Evolutionary conservation across 1,139 yeast species (phyloP), one percentile per base, ranked within the genome.

Genomic region (Kluyveromyces sp.): DNA sequence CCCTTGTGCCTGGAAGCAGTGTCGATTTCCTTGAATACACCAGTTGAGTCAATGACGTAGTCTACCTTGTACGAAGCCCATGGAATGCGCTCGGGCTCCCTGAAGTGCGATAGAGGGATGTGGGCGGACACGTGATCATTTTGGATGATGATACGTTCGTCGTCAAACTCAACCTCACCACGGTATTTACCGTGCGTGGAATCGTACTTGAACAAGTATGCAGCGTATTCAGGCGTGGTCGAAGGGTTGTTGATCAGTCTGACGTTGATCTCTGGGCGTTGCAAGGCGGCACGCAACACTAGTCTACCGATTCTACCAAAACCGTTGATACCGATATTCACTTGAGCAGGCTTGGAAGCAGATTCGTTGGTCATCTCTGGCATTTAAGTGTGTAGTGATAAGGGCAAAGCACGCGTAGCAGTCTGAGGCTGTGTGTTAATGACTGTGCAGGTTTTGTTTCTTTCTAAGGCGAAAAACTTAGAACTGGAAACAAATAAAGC

Each of bases 271-370:
- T 78, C 84, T 56, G 74, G 70, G 77, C 84, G 77, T 54, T 63
- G 58, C 59, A 82, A 72, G 55, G 92, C 92, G 64, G 81, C 76
- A 76, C 94, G 80, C 66, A 82, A 74, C 56, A 80, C 78, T 65
- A 83, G 78, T 71, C 94, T 86, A 57, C 94, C 94, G 60, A 83
- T 83, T 71, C 94, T 80, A 61, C 94, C 94, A 81, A 83, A 83
- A 65, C 92, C 92, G 81, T 83, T 83, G 69, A 83, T 83, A 75
- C 92, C 92, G 68, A 83, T 73, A 50, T 65, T 69, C 57, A 70
- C 57, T 31, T 35, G 39, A 20, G 38, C 33, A 12, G 36, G 35
- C 19, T 30, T 38, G 18, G 34, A 26, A n/a, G 41, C 17, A 19
- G 41, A 38, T 20, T 38, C 41, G 41, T 38, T 31, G 18, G 41